phyloP scores from a whole-genome alignment of 179 eudicot genomes.

The Vitellaria paradoxa region DNA sequence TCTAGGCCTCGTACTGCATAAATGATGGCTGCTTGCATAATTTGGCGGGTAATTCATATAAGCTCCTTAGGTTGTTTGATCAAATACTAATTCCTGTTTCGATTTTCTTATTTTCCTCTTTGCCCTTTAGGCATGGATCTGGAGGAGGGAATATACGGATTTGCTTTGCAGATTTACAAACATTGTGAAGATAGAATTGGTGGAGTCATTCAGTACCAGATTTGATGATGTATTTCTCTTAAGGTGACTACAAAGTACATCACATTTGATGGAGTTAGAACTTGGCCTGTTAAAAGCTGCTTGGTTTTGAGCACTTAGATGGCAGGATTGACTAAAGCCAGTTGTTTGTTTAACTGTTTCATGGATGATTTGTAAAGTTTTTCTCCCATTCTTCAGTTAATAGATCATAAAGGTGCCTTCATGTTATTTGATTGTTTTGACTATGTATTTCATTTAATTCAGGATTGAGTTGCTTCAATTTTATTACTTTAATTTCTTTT shows the following conservation, averaged over 20 bases:
- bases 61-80: background rate
- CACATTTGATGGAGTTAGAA: conserved; percentile 14
- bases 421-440: background rate
- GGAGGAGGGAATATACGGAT: background rate
- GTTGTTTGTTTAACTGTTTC: conserved; percentile 5
- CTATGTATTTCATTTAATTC: conserved; percentile 8
- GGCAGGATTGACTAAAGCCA: conserved; percentile 6
- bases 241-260: conserved; percentile 11
- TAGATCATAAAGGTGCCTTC: conserved; percentile 6
- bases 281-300: conserved; percentile 11
- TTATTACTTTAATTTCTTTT: conserved; percentile 5
- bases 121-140: background rate
- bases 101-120: background rate
- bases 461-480: background rate
- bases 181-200: background rate
- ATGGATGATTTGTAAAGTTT: conserved; percentile 9
- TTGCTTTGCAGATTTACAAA: background rate
- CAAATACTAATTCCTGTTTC: background rate
- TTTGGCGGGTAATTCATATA: background rate
- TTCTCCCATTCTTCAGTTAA: conserved; percentile 11
- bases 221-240: conserved; percentile 9
- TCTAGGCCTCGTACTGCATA: background rate
- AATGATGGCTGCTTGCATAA: background rate
- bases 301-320: background rate
- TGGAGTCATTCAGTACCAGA: conserved; percentile 6